Evolutionary conservation across 2,329 filamentous ascomycete genomes (phyloP).

Genomic region (Biscogniauxia mediterranea): DNA sequence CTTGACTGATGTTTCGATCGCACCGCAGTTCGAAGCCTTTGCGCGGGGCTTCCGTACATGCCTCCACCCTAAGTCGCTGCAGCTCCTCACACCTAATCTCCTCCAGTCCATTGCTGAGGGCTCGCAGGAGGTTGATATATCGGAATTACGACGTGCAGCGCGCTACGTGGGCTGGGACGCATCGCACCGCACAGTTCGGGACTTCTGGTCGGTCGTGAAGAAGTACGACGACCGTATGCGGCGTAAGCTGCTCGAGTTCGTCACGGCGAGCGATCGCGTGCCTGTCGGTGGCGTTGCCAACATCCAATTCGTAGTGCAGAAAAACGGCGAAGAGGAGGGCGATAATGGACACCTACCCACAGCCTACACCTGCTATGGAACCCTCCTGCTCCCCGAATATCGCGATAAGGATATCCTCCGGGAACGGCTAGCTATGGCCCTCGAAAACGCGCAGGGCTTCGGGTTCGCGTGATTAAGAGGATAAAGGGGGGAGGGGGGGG

Average conservation of each 20-base stretch:
- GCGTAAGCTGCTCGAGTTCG: constrained; percentile 81
- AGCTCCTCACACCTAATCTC: constrained; percentile 66
- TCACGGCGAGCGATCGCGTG: constrained; percentile 87
- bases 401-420: constrained; percentile 65
- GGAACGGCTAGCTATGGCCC: constrained; percentile 76
- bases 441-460: constrained; percentile 88
- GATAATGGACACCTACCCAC: constrained; percentile 67
- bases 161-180: constrained; percentile 81
- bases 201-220: constrained; percentile 83
- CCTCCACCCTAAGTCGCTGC: constrained; percentile 67
- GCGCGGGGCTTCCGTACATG: constrained; percentile 76
- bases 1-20: constrained; percentile 74
- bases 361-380: constrained; percentile 91
- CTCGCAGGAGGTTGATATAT: constrained; percentile 73
- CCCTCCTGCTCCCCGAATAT: constrained; percentile 83
- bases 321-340: constrained; percentile 63
- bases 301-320: constrained; percentile 80
- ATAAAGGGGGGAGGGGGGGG: too few relatives aligned
- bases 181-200: constrained; percentile 64
- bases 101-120: constrained; percentile 83
- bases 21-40: constrained; percentile 78
- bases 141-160: constrained; percentile 66
- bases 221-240: constrained; percentile 67
- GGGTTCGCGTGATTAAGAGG: constrained; percentile 62
- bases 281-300: constrained; percentile 83